phyloP scores from a whole-genome alignment of 495 filamentous ascomycete genomes.

The Cudoniella acicularis region DNA sequence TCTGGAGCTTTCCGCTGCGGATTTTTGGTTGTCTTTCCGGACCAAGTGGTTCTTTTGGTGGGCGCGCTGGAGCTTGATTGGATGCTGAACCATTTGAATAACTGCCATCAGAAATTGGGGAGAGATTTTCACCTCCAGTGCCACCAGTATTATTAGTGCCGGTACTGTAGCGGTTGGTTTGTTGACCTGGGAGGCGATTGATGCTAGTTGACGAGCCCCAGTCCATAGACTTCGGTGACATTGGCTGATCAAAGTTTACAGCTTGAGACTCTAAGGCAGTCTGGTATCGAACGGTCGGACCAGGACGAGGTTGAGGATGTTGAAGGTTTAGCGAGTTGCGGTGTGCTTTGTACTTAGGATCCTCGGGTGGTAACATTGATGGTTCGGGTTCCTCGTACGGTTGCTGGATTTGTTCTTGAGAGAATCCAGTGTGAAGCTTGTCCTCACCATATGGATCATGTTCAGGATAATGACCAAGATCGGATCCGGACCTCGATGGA shows the following conservation, averaged over 20 bases:
- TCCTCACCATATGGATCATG: constrained; percentile 68
- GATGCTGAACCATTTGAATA: constrained; percentile 30
- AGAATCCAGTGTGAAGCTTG: constrained; percentile 65
- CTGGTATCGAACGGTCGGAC: constrained; percentile 78
- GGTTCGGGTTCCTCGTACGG: constrained; percentile 46
- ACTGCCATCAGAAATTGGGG: constrained; percentile 38
- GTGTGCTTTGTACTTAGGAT: constrained; percentile 87
- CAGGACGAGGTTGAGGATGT: constrained; percentile 85
- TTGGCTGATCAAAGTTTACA: constrained; percentile 60
- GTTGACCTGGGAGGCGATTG: constrained; percentile 25
- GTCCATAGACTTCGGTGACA: constrained; percentile 66
- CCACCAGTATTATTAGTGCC: constrained; percentile 32
- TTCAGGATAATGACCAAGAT: constrained; percentile 61
- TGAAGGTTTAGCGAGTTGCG: constrained; percentile 84
- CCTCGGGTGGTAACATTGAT: constrained; percentile 69
- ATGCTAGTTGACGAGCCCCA: constrained; percentile 56
- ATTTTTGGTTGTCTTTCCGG: constrained; percentile 24
- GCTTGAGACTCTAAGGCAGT: constrained; percentile 77
- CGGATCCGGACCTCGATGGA: constrained; percentile 67
- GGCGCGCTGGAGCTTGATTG: constrained; percentile 37
- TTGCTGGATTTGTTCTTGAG: constrained; percentile 31
- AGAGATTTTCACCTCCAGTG: constrained; percentile 25
- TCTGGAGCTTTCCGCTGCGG: constrained; percentile 20
- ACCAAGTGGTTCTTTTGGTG: constrained; percentile 47
- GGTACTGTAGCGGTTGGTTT: constrained; percentile 40